Evolutionary conservation across 305 asterid species (phyloP).

Genomic region (Salvia sclarea): DNA sequence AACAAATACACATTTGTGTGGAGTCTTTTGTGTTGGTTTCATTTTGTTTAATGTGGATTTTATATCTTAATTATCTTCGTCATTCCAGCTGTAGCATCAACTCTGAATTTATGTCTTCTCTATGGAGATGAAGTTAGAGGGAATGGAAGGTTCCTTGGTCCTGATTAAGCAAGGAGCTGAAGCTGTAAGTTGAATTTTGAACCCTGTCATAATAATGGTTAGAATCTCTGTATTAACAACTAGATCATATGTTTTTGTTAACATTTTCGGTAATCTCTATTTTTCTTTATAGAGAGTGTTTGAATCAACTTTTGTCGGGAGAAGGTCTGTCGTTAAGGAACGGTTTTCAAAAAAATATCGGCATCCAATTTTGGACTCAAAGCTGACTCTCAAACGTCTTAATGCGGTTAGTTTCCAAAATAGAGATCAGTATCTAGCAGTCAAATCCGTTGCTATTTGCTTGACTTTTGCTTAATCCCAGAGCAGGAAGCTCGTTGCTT

Average conservation of each 20-base stretch:
- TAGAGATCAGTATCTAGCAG: neutral
- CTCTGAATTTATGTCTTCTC: conserved; percentile 14
- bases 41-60: neutral
- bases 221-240: no score
- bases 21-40: conserved; percentile 5
- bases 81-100: conserved; percentile 22
- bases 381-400: conserved; percentile 79
- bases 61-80: neutral
- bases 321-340: conserved; percentile 76
- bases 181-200: conserved; percentile 63
- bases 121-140: conserved; percentile 57
- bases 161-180: conserved; percentile 94
- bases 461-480: conserved; percentile 34
- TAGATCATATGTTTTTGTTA: no score
- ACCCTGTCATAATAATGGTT: neutral
- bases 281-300: conserved; percentile 61
- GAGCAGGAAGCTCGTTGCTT: conserved; percentile 88
- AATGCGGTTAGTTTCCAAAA: conserved; percentile 67
- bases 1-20: neutral
- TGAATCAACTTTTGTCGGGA: conserved; percentile 74
- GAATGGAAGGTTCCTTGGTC: conserved; percentile 50
- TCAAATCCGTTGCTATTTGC: conserved; percentile 14
- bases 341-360: conserved; percentile 91
- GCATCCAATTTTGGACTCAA: conserved; percentile 78
- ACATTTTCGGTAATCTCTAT: neutral